Conservation (phyloP, 257 asterid genomes). For the Solanum clarkiae region DNA sequence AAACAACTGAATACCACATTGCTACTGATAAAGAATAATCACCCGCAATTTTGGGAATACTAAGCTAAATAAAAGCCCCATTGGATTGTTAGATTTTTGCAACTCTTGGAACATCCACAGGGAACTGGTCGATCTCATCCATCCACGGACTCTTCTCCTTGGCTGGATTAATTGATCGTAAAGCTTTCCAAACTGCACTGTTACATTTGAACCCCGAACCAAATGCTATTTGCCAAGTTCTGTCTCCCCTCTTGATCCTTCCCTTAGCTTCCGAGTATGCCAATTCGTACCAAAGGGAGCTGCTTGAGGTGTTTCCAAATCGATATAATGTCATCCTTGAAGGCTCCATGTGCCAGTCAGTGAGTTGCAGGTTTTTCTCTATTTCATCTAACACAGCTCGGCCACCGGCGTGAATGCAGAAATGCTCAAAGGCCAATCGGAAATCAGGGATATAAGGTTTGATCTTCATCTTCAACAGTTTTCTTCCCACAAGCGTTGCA, state of each 20-base stretch:
- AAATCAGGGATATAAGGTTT: conserved; percentile 21
- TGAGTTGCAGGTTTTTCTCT: conserved; percentile 13
- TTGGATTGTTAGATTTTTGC: neutral
- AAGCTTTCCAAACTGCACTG: conserved; percentile 26
- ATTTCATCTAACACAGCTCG: conserved; percentile 11
- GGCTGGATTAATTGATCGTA: conserved; percentile 15
- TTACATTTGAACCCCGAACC: conserved; percentile 27
- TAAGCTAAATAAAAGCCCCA: neutral
- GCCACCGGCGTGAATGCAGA: conserved; percentile 17
- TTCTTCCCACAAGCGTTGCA: neutral
- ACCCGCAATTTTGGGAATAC: neutral
- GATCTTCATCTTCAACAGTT: conserved; percentile 15
- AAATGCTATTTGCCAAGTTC: conserved; percentile 24
- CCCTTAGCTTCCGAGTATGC: conserved; percentile 24
- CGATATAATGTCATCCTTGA: conserved; percentile 21
- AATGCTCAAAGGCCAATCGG: conserved; percentile 20
- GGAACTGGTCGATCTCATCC: conserved; percentile 19
- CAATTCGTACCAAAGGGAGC: conserved; percentile 3
- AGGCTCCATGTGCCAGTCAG: conserved; percentile 27
- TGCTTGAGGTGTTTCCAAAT: conserved; percentile 23
- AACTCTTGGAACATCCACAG: conserved; percentile 16
- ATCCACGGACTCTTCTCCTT: conserved; percentile 25
- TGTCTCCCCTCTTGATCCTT: conserved; percentile 18
- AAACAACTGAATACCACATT: neutral
- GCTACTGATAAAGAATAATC: neutral